These are phyloP conservation scores for Gynandropsis gynandra DNA, from an alignment of 345 rosid genomes.

Conservation along the genomic window DNA sequence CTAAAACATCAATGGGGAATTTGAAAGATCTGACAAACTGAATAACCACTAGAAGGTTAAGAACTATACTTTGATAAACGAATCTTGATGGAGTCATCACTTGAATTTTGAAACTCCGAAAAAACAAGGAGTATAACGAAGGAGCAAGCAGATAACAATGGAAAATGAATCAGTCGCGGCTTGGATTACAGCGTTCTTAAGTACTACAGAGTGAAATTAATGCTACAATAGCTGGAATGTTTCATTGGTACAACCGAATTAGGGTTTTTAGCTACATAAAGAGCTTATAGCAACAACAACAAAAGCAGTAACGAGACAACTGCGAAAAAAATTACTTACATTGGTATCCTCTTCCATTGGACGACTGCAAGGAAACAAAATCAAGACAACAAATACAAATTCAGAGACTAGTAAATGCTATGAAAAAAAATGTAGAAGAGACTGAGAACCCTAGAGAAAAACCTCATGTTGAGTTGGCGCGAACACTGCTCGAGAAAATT, in stretches of 20 bases:
- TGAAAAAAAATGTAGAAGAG: slow-evolving; percentile 6
- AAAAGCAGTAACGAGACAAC: slow-evolving; percentile 13
- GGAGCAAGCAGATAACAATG: background rate
- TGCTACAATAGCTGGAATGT: background rate
- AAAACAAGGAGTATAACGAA: background rate
- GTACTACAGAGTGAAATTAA: background rate
- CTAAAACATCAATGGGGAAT: background rate
- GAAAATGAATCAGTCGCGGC: background rate
- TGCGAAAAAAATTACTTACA: slow-evolving; percentile 24
- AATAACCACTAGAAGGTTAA: background rate
- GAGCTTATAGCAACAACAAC: background rate
- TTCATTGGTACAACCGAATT: background rate
- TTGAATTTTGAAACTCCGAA: background rate
- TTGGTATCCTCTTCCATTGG: slow-evolving; percentile 71
- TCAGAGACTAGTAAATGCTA: background rate
- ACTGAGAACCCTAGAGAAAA: slow-evolving; percentile 11
- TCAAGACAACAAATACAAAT: background rate
- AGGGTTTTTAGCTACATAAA: background rate
- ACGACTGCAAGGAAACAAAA: slow-evolving; percentile 32
- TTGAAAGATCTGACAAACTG: background rate
- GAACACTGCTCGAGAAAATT: slow-evolving; percentile 22
- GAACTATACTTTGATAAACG: background rate
- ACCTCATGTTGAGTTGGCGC: slow-evolving; percentile 37
- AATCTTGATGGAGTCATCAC: background rate
- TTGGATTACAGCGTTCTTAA: background rate